Conservation (phyloP, 1,284 basidiomycete species). For the Lignosus rhinocerotis region DNA sequence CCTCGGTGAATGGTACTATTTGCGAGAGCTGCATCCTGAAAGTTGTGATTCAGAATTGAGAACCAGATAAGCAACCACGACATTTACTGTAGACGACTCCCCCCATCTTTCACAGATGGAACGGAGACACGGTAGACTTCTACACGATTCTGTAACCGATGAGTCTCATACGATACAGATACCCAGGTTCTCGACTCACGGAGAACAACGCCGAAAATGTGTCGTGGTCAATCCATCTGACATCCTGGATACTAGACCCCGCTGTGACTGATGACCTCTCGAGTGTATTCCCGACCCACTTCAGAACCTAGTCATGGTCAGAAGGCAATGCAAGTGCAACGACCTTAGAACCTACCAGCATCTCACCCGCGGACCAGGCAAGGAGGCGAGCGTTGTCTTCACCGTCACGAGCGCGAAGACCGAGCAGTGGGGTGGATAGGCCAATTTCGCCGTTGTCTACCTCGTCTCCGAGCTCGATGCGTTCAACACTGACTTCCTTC, state of each 20-base stretch:
- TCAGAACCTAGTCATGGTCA: constrained; percentile 6
- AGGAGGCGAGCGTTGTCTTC: constrained; percentile 37
- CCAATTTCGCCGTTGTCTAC: constrained; percentile 33
- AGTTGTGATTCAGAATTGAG: neutral
- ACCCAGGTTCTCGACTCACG: neutral
- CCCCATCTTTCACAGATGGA: constrained; percentile 20
- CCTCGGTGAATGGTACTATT: constrained; percentile 14
- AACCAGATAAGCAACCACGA: neutral
- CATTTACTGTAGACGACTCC: neutral
- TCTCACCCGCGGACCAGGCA: constrained; percentile 45
- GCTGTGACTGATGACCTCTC: constrained; percentile 8
- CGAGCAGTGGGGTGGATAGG: constrained; percentile 32
- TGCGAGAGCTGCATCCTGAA: constrained; percentile 18
- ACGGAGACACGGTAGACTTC: constrained; percentile 40
- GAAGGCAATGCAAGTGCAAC: neutral
- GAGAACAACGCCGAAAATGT: constrained; percentile 14
- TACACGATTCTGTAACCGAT: constrained; percentile 40
- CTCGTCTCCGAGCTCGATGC: constrained; percentile 23
- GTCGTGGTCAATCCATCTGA: constrained; percentile 41
- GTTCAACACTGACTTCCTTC: constrained; percentile 5
- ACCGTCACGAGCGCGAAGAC: constrained; percentile 34
- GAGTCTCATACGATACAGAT: neutral
- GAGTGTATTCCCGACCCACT: constrained; percentile 1
- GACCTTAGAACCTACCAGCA: constrained; percentile 39
- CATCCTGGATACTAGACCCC: constrained; percentile 33